Conservation (phyloP, 202 grass and related monocot species). For the Panicum hallii region DNA sequence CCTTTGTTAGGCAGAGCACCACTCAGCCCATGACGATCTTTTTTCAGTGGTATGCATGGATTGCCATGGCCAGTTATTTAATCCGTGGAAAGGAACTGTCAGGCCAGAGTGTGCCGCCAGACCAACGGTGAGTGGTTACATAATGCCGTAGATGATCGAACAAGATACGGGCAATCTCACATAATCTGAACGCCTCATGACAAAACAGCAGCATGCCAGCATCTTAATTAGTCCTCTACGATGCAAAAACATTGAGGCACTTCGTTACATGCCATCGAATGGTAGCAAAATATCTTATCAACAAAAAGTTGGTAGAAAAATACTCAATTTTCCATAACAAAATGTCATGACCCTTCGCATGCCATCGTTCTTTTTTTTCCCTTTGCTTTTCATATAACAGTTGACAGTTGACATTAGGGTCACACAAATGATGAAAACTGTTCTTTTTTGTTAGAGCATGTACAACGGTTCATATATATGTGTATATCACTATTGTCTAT, state of each 20-base stretch:
- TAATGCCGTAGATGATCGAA: neutral
- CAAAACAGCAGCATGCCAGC: neutral
- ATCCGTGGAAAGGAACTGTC: neutral
- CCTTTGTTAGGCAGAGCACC: neutral
- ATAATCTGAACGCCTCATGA: neutral
- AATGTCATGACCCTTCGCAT: too few relatives aligned
- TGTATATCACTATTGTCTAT: too few relatives aligned
- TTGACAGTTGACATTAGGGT: too few relatives aligned
- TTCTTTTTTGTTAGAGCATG: too few relatives aligned
- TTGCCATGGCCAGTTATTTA: neutral
- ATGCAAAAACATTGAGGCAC: neutral
- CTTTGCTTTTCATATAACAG: too few relatives aligned
- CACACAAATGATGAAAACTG: too few relatives aligned
- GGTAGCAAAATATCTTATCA: too few relatives aligned
- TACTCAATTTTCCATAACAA: too few relatives aligned
- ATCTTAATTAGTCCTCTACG: neutral
- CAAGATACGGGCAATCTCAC: neutral
- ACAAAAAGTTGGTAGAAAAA: too few relatives aligned
- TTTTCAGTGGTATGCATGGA: neutral
- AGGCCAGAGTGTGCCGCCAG: neutral
- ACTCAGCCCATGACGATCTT: neutral
- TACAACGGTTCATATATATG: too few relatives aligned
- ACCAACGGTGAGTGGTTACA: neutral
- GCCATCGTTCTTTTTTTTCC: too few relatives aligned
- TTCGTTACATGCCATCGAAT: too few relatives aligned